These are phyloP conservation scores for Barnettozyma populi DNA, from an alignment of 805 yeast species.

Conservation along the genomic window DNA sequence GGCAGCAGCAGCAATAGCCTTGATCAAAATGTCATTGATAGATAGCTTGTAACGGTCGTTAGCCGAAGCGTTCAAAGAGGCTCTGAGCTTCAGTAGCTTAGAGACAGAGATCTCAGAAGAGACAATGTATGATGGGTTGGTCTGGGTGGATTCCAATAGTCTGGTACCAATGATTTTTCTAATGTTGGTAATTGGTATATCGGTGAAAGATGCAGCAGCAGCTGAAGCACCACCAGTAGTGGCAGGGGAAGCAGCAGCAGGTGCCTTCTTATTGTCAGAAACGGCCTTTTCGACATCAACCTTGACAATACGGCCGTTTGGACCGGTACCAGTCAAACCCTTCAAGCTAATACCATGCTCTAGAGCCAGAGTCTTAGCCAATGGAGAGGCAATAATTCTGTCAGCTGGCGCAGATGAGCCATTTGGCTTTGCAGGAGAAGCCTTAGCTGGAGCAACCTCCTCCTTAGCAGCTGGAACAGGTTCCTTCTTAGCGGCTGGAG, in stretches of 20 bases:
- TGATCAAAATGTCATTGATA: conserved; percentile 88
- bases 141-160: conserved; percentile 77
- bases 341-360: conserved; percentile 87
- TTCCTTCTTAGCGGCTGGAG: conserved; percentile 12
- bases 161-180: conserved; percentile 91
- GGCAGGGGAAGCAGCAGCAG: conserved; percentile 37
- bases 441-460: conserved; percentile 16
- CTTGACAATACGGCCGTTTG: conserved; percentile 89
- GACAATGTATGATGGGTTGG: conserved; percentile 88
- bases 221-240: conserved; percentile 42
- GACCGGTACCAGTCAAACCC: conserved; percentile 87
- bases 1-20: conserved; percentile 90
- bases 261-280: conserved; percentile 36
- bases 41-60: conserved; percentile 87
- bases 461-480: neutral
- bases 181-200: conserved; percentile 85
- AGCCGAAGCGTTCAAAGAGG: conserved; percentile 77
- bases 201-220: conserved; percentile 55
- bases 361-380: conserved; percentile 88
- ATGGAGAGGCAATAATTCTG: conserved; percentile 90
- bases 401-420: conserved; percentile 37
- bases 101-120: conserved; percentile 82
- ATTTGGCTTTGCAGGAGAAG: conserved; percentile 23
- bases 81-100: conserved; percentile 87
- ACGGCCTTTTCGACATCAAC: conserved; percentile 78